Base-by-base conservation (phyloP, 345 rosid genomes). In the Capsella bursapastoris region DNA sequence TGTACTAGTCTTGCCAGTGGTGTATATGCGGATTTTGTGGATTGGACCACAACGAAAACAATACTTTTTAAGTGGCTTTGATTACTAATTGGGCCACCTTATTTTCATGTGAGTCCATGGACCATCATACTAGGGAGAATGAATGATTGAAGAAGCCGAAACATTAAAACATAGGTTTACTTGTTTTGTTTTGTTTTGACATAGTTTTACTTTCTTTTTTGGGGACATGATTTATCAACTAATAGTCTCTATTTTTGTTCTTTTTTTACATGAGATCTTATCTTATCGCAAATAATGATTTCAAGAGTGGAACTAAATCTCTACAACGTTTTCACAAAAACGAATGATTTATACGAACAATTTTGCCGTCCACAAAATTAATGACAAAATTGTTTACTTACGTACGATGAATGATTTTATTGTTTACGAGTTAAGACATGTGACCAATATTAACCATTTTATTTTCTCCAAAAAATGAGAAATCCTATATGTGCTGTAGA, bases 51-150 rank as follows among this genome's bases (percentile, higher is more conserved):
- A 6, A 3, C 22, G 27, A 66, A 27, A 16, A 37, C 38, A 8
- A 27, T 18, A 27, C 31, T 10, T 34, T 14, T 56, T 64, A 2
- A 2, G 37, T 73, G 64, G 25, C 22, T 73, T 64, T 62, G 50
- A 45, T 45, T 27, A 48, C 44, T 66, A 13, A 31, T 40, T 74
- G 78, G 78, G 68, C 73, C 68, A 66, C 53, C 12, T 15, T 64
- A 56, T 28, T 57, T 66, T 29, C 38, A 3, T 7, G 32, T 18
- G 66, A 57, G 72, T 67, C 67, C 61, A 74, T 59, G 73, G 73
- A 59, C 73, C 68, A 67, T 67, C 52, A 44, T 8, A 22, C 25
- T 22, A 22, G 25, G 25, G 25, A 22, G 25, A 22, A 22, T 8
- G 22, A 40, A 44, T 43, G 44, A 55, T 34, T 15, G 40, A 31